These are phyloP conservation scores for Alternaria triticimaculans DNA, from an alignment of 2,329 filamentous ascomycete species.

Conservation along the genomic window DNA sequence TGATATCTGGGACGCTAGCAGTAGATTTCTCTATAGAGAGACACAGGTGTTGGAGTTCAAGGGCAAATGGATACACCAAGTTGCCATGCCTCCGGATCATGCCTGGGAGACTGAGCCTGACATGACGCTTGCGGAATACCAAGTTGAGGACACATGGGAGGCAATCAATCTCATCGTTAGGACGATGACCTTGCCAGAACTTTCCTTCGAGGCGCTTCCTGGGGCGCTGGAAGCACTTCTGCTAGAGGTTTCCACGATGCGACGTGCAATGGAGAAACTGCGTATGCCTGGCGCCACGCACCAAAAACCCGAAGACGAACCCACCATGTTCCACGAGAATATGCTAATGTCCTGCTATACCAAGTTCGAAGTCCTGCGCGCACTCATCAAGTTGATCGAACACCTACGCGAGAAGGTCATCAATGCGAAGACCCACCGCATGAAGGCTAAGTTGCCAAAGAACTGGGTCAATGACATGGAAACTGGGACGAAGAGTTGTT, in stretches of 20 bases:
- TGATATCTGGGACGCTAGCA: slow-evolving; percentile 12
- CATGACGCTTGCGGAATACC: slow-evolving; percentile 4
- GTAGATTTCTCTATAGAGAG: slow-evolving; percentile 20
- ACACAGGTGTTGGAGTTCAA: not conserved
- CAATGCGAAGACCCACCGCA: slow-evolving; percentile 23
- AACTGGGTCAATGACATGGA: slow-evolving; percentile 20
- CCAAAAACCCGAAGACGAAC: slow-evolving; percentile 18
- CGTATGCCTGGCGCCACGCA: slow-evolving; percentile 7
- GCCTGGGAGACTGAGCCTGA: not conserved
- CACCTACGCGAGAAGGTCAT: slow-evolving; percentile 22
- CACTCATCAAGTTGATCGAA: slow-evolving; percentile 19
- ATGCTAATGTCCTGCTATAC: slow-evolving; percentile 32
- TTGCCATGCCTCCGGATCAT: not conserved
- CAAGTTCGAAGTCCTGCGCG: slow-evolving; percentile 30
- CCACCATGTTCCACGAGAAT: slow-evolving; percentile 30
- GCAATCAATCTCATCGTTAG: not conserved
- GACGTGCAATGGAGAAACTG: slow-evolving; percentile 20
- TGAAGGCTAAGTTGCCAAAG: slow-evolving; percentile 24
- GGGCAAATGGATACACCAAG: not conserved
- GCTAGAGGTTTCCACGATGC: slow-evolving; percentile 8
- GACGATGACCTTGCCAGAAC: not conserved
- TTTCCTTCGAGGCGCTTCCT: not conserved
- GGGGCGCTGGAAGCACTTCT: not conserved
- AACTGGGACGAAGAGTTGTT: slow-evolving; percentile 16
- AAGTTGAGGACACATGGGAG: not conserved